Evolutionary conservation across 805 yeast species (phyloP).

Genomic region (Myxozyma udenii): DNA sequence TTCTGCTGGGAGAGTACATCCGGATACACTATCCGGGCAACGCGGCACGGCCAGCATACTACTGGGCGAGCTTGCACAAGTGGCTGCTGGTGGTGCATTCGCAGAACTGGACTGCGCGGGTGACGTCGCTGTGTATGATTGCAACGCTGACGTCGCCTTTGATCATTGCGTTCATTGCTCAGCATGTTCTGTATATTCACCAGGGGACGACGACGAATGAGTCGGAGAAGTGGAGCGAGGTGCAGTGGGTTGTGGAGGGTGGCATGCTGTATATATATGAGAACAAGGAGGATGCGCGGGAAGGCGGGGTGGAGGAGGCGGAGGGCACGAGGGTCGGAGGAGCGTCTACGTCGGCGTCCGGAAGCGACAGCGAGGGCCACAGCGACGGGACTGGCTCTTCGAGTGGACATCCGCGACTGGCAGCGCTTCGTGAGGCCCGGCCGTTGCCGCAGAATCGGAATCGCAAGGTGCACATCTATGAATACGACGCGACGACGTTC

Average conservation of each 20-base stretch:
- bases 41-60: slow-evolving; percentile 9
- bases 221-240: slow-evolving; percentile 64
- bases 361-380: slow-evolving; percentile 20
- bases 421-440: slow-evolving; percentile 1
- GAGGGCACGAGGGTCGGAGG: slow-evolving; percentile 26
- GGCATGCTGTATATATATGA: slow-evolving; percentile 41
- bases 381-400: slow-evolving; percentile 1
- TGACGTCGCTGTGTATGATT: slow-evolving; percentile 45
- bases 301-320: slow-evolving; percentile 17
- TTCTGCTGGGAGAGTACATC: slow-evolving; percentile 15
- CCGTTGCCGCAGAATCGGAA: slow-evolving; percentile 7
- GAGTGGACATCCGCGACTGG: slow-evolving; percentile 2
- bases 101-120: slow-evolving; percentile 18
- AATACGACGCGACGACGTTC: slow-evolving; percentile 32
- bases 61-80: slow-evolving; percentile 15
- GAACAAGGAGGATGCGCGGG: slow-evolving; percentile 3
- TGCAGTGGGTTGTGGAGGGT: slow-evolving; percentile 50
- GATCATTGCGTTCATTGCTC: slow-evolving; percentile 44
- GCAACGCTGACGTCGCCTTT: slow-evolving; percentile 47
- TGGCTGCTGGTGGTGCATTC: slow-evolving; percentile 26
- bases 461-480: slow-evolving; percentile 22
- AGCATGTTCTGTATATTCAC: slow-evolving; percentile 51
- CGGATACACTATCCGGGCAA: slow-evolving; percentile 19
- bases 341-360: slow-evolving; percentile 19
- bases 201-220: slow-evolving; percentile 78